Evolutionary conservation across 495 filamentous ascomycete species (phyloP), one percentile per base, ranked within the genome.

Genomic region (Chaetomidium leptoderma): DNA sequence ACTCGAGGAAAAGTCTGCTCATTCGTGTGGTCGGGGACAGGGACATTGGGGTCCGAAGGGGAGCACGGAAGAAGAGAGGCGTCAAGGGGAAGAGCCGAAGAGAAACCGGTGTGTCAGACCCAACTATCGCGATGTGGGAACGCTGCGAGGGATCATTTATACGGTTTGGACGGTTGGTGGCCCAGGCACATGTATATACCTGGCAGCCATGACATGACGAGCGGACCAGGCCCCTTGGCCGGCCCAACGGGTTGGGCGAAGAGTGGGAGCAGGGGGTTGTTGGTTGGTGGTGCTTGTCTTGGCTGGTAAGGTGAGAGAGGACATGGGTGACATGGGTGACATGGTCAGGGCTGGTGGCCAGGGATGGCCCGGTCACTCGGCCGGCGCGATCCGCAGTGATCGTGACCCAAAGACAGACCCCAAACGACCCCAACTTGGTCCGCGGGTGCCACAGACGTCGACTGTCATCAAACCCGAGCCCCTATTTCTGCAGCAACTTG

Each of bases 1-100:
- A 62, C 55, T 67, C 73, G 16, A 78, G 63, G 33, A 73, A 73
- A 65, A 78, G 72, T 64, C 65, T 67, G 52, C 66, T 73, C 62
- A 78, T 59, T 53, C 66, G 65, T 27, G 66, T 67, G 27, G 73
- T 72, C 35, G 67, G 63, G 50, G 72, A 69, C 44, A 69, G 61
- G 40, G 68, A 65, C 69, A 72, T 72, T 58, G 58, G 39, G 29
- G 19, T 11, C 23, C 23, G 21, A 14, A 53, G 19, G 9, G 26
- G 45, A 46, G 36, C 9, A 54, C 5, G 26, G 43, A 55, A 63
- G 50, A 36, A 52, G 59, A 36, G 49, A n/a, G n/a, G n/a, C n/a
- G n/a, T n/a, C n/a, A n/a, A n/a, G 60, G 1, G 50, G 23, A 8
- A 45, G 19, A 47, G 24, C 10, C 40, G 10, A 48, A 14, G 36